Percentiles rank a stretch among this genome's conserved stretches.
These are phyloP conservation scores for Phytopythium cucurbitacearum DNA, from an alignment of 352 stramenopile genomes.

Conservation along the genomic window DNA sequence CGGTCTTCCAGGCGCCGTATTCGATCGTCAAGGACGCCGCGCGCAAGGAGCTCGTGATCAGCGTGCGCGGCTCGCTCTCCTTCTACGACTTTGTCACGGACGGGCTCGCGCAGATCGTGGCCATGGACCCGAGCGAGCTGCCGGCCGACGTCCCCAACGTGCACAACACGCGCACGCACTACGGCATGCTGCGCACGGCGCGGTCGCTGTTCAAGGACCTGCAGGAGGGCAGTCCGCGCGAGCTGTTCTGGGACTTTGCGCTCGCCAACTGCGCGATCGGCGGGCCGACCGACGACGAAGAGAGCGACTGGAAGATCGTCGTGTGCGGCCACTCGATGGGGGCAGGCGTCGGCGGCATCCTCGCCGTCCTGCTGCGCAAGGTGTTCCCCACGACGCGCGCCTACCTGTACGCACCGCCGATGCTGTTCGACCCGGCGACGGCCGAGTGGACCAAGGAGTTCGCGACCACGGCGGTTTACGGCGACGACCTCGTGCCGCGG, in stretches of 20 bases:
- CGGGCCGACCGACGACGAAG: slow-evolving; percentile 7
- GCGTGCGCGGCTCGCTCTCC: slow-evolving; percentile 65
- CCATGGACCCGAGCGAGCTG: slow-evolving; percentile 53
- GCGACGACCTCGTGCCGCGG: slow-evolving; percentile 65
- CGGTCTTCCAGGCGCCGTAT: slow-evolving; percentile 72
- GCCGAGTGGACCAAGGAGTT: slow-evolving; percentile 57
- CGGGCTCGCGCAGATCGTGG: slow-evolving; percentile 56
- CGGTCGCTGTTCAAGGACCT: slow-evolving; percentile 56
- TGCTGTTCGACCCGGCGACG: slow-evolving; percentile 58
- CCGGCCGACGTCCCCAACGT: slow-evolving; percentile 44
- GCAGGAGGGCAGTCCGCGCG: slow-evolving; percentile 47
- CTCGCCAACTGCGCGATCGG: slow-evolving; percentile 33
- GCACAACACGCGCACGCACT: slow-evolving; percentile 51
- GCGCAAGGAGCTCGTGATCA: slow-evolving; percentile 68
- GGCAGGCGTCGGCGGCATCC: slow-evolving; percentile 65
- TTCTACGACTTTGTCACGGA: slow-evolving; percentile 82
- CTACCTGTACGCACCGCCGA: slow-evolving; percentile 61
- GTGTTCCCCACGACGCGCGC: slow-evolving; percentile 48
- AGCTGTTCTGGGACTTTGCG: slow-evolving; percentile 70
- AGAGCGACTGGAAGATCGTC: slow-evolving; percentile 59
- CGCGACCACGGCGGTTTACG: slow-evolving; percentile 67
- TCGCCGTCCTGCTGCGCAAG: slow-evolving; percentile 58
- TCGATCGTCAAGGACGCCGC: slow-evolving; percentile 64
- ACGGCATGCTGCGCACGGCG: slow-evolving; percentile 67
- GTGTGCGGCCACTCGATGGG: slow-evolving; percentile 82